These are phyloP conservation scores for Trapa incisa DNA, from an alignment of 345 rosid species.

Conservation along the genomic window DNA sequence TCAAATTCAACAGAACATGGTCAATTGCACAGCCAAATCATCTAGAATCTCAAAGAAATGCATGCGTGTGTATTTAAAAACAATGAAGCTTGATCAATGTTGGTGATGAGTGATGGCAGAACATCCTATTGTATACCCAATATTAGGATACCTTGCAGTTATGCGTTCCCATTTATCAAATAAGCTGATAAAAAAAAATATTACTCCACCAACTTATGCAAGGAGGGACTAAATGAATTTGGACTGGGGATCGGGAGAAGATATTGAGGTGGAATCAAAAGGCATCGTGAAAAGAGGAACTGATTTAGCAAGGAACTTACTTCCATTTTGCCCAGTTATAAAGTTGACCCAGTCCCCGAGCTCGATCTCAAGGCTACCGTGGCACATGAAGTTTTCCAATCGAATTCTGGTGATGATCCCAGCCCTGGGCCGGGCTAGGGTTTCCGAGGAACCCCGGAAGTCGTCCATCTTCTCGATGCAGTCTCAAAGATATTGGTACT, in stretches of 20 bases:
- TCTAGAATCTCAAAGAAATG: not conserved
- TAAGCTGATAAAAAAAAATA: not conserved
- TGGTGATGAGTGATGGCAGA: not conserved
- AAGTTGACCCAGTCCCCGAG: constrained; percentile 84
- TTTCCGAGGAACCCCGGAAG: constrained; percentile 20
- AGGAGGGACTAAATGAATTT: not conserved
- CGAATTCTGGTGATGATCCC: constrained; percentile 60
- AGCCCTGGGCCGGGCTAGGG: constrained; percentile 36
- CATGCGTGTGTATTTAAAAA: not conserved
- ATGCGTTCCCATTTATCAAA: not conserved
- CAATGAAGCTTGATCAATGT: not conserved
- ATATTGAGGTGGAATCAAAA: not conserved
- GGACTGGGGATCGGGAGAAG: not conserved
- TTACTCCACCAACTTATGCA: not conserved
- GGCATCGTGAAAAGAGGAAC: not conserved
- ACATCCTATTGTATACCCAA: not conserved
- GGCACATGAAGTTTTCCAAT: constrained; percentile 92
- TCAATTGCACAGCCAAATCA: not conserved
- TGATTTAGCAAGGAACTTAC: constrained; percentile 22
- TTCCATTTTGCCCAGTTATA: constrained; percentile 94
- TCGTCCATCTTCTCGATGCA: constrained; percentile 27
- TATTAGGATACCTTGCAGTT: not conserved
- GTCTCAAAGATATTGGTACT: constrained; percentile 5
- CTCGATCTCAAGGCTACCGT: constrained; percentile 63
- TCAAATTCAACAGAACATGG: not conserved